phyloP scores from a whole-genome alignment of 1,284 basidiomycete genomes.

The Coniferiporia weirii region DNA sequence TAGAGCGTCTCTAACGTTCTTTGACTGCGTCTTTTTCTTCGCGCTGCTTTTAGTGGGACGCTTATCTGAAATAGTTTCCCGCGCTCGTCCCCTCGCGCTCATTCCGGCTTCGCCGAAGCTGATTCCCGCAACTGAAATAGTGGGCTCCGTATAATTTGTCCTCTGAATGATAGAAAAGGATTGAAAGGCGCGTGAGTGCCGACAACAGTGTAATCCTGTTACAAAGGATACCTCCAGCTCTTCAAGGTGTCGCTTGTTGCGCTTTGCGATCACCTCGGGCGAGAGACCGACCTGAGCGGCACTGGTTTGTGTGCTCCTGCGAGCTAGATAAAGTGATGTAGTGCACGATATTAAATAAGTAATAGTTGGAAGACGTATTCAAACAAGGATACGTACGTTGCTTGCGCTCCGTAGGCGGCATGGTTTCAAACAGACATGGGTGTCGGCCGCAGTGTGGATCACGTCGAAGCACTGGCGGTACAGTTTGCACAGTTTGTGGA shows the following conservation, averaged over 20 bases:
- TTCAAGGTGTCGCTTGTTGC: constrained; percentile 69
- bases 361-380: not conserved
- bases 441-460: too few species aligned
- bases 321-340: not conserved
- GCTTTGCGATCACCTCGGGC: constrained; percentile 64
- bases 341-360: too few species aligned
- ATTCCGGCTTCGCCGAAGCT: constrained; percentile 29
- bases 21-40: constrained; percentile 73
- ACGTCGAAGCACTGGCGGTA: too few species aligned
- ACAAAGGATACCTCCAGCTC: constrained; percentile 63
- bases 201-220: too few species aligned
- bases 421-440: not conserved
- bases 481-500: too few species aligned
- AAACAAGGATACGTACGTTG: not conserved
- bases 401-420: not conserved
- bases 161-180: constrained; percentile 38
- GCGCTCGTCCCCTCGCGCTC: constrained; percentile 56
- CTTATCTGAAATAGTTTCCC: constrained; percentile 72
- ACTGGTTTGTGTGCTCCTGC: constrained; percentile 5
- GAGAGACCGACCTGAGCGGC: constrained; percentile 30
- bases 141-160: constrained; percentile 71
- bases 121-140: constrained; percentile 34
- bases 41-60: constrained; percentile 40
- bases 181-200: not conserved
- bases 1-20: constrained; percentile 70